Percentiles rank a stretch among this genome's conserved stretches.
Evolutionary conservation across 1,284 basidiomycete species (phyloP).

Genomic region (Puccinia sorghi): DNA sequence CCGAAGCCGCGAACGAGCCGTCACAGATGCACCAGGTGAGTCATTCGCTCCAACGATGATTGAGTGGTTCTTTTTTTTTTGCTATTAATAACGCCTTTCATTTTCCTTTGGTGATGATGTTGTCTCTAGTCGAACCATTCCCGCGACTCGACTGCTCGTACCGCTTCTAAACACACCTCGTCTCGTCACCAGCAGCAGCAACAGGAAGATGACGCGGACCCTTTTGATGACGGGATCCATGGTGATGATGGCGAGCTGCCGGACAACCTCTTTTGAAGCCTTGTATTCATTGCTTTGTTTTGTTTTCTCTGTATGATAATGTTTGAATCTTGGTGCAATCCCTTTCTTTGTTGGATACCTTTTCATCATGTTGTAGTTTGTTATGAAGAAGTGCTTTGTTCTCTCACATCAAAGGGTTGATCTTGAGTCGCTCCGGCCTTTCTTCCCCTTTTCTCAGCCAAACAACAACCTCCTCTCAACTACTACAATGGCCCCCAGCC

Average conservation of each 20-base stretch:
- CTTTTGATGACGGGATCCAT: neutral
- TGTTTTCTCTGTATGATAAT: neutral
- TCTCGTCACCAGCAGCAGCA: neutral
- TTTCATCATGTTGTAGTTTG: neutral
- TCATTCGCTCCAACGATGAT: too few relatives aligned
- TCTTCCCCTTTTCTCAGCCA: neutral
- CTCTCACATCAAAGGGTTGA: neutral
- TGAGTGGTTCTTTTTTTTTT: too few relatives aligned
- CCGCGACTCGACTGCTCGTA: neutral
- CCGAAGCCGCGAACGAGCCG: neutral
- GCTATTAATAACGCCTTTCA: too few relatives aligned
- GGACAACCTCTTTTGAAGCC: neutral
- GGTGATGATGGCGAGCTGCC: constrained; percentile 9
- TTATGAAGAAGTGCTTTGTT: neutral
- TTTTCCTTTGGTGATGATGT: too few relatives aligned
- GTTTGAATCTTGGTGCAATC: neutral
- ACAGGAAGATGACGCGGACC: neutral
- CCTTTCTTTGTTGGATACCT: neutral
- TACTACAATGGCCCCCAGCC: constrained; percentile 43
- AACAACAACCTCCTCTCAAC: neutral
- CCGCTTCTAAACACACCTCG: constrained; percentile 9
- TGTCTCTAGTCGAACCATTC: constrained; percentile 3
- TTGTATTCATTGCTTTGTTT: neutral
- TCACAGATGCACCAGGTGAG: neutral
- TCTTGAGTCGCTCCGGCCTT: neutral